These are phyloP conservation scores for Zalaria obscura DNA, from an alignment of 2,329 filamentous ascomycete genomes.

Conservation along the genomic window DNA sequence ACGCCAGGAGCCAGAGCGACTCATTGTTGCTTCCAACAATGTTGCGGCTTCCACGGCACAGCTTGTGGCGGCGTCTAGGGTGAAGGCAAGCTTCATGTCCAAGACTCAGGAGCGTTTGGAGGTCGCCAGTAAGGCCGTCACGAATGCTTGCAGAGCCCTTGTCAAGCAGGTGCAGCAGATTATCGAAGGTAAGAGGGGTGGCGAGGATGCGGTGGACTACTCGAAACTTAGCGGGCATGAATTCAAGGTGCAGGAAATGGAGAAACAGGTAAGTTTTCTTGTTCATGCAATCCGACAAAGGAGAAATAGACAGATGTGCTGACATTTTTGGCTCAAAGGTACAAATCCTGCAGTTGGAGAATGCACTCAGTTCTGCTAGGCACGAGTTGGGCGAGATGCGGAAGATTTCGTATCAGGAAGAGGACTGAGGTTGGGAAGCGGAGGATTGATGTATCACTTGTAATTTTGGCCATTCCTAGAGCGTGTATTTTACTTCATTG, in stretches of 20 bases:
- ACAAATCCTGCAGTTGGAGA: slow-evolving; percentile 92
- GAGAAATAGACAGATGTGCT: slow-evolving; percentile 1
- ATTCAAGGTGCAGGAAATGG: slow-evolving; percentile 98
- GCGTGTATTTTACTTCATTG: too few relatives aligned
- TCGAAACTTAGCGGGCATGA: slow-evolving; percentile 78
- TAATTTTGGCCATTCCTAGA: too few relatives aligned
- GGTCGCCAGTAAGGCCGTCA: slow-evolving; percentile 83
- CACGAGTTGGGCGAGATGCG: slow-evolving; percentile 90
- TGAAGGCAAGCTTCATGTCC: slow-evolving; percentile 97
- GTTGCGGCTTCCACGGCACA: slow-evolving; percentile 93
- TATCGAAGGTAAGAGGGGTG: slow-evolving; percentile 74
- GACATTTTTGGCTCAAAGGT: slow-evolving; percentile 42
- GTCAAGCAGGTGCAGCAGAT: slow-evolving; percentile 90
- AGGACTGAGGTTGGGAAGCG: slow-evolving; percentile 22
- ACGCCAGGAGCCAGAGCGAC: slow-evolving; percentile 86
- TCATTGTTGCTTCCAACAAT: slow-evolving; percentile 95
- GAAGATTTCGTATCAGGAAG: slow-evolving; percentile 87
- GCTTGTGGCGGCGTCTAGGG: slow-evolving; percentile 84
- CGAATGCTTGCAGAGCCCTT: slow-evolving; percentile 69
- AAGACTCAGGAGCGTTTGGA: slow-evolving; percentile 90
- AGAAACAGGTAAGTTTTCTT: slow-evolving; percentile 69
- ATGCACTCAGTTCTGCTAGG: slow-evolving; percentile 63
- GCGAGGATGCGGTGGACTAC: slow-evolving; percentile 73
- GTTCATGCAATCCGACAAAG: slow-evolving; percentile 6
- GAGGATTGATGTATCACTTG: neutral